Percentiles rank a stretch among this genome's conserved stretches.
Conservation (phyloP, 2,329 filamentous ascomycete genomes). For the Penicillium italicum region DNA sequence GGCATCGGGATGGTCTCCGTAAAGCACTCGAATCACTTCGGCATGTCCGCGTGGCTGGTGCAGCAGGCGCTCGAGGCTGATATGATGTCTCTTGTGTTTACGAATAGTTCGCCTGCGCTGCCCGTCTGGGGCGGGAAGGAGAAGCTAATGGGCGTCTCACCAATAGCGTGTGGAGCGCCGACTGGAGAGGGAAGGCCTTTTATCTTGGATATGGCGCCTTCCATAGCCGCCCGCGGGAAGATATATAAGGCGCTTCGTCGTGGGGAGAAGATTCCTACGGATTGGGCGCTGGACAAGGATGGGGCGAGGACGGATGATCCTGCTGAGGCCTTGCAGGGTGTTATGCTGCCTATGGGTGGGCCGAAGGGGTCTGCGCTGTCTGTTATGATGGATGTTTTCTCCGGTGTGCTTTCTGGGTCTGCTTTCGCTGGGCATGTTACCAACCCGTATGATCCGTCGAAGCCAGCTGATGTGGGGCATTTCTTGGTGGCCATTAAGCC, state of each 20-base stretch:
- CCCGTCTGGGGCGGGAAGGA: slow-evolving; percentile 66
- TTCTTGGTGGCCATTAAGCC: slow-evolving; percentile 70
- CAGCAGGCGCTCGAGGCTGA: slow-evolving; percentile 70
- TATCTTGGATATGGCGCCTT: slow-evolving; percentile 48
- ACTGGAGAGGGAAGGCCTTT: slow-evolving; percentile 59
- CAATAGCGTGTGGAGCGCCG: slow-evolving; percentile 71
- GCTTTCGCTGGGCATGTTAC: slow-evolving; percentile 76
- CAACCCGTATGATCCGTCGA: slow-evolving; percentile 69
- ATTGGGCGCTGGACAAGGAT: slow-evolving; percentile 72
- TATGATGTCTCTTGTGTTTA: slow-evolving; percentile 69
- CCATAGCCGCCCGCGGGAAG: slow-evolving; percentile 45
- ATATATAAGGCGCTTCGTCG: slow-evolving; percentile 45
- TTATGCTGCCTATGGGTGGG: slow-evolving; percentile 83
- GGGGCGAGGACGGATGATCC: slow-evolving; percentile 70
- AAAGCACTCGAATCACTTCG: slow-evolving; percentile 76
- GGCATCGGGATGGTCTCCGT: slow-evolving; percentile 75
- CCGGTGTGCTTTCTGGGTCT: slow-evolving; percentile 68
- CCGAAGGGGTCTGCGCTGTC: slow-evolving; percentile 74
- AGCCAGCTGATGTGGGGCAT: slow-evolving; percentile 68
- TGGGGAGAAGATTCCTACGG: slow-evolving; percentile 42
- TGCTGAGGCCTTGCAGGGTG: slow-evolving; percentile 64
- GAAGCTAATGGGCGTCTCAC: slow-evolving; percentile 70
- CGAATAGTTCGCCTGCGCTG: slow-evolving; percentile 68
- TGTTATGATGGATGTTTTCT: slow-evolving; percentile 89
- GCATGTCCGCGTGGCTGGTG: slow-evolving; percentile 78